A percentile compares a stretch with the other conserved stretches of the same genome.
Conservation (phyloP, 2,329 filamentous ascomycete genomes). For the Rutstroemia sp. region DNA sequence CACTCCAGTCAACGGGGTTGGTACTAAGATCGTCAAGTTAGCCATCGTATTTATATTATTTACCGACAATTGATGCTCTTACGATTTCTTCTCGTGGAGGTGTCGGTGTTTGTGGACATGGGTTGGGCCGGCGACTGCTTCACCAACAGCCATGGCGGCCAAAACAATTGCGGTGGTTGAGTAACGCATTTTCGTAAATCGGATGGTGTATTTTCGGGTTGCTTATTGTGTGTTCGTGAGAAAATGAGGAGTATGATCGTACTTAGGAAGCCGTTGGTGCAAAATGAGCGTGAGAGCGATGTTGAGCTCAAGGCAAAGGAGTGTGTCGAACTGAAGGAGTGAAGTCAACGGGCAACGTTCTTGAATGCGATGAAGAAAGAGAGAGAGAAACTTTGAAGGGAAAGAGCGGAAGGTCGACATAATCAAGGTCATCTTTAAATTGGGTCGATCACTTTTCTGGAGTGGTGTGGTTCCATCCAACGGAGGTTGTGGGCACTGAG, state of each 20-base stretch:
- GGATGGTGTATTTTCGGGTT: background rate
- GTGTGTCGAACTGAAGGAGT: slow-evolving; percentile 21
- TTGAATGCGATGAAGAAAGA: slow-evolving; percentile 16
- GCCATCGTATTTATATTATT: slow-evolving; percentile 2
- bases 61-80: slow-evolving; percentile 8
- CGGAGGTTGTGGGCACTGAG: background rate
- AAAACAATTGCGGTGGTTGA: slow-evolving; percentile 24
- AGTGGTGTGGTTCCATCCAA: slow-evolving; percentile 1
- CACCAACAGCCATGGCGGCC: slow-evolving; percentile 24
- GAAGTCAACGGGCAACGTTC: slow-evolving; percentile 20
- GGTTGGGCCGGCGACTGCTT: slow-evolving; percentile 26
- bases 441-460: slow-evolving; percentile 1
- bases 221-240: slow-evolving; percentile 3
- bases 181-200: slow-evolving; percentile 25
- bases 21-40: background rate
- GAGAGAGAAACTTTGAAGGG: slow-evolving; percentile 5
- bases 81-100: slow-evolving; percentile 27
- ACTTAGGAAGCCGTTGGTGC: slow-evolving; percentile 16
- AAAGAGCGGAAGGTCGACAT: slow-evolving; percentile 6
- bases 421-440: slow-evolving; percentile 9
- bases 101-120: slow-evolving; percentile 25
- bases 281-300: slow-evolving; percentile 26
- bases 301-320: slow-evolving; percentile 26
- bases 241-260: slow-evolving; percentile 10
- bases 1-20: slow-evolving; percentile 16